Base-by-base conservation (phyloP, 352 stramenopile genomes). In the Phytophthora pluvialis region DNA sequence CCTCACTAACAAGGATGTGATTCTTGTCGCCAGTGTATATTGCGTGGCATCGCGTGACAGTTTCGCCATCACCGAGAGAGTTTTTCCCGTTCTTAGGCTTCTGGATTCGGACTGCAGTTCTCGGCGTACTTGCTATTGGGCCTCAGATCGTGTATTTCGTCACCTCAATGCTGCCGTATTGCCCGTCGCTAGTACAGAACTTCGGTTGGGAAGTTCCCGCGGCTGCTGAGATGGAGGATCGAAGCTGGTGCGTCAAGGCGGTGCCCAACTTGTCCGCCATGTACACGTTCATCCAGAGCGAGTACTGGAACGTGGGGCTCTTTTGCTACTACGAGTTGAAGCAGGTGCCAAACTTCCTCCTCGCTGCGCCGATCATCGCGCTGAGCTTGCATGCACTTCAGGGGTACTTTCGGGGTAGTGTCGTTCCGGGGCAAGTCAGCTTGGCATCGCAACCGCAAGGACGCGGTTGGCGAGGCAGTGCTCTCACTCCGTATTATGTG, bases 221-320 rank as follows among this genome's bases (percentile, higher is more conserved):
- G 16, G 39, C 11, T 49, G 16, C n/a, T 28, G 29, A 58, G 5
- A 61, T 56, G 8, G 11, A 60, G 4, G 80, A 93, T 43, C 86
- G 86, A 15, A 80, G 74, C 36, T 97, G 90, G 89, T 97, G 90
- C 49, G 43, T 38, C 1, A 46, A 78, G 3, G 73, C 75, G 7
- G 13, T 95, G 9, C 87, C 86, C 31, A 95, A 93, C 56, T 74
- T 91, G 47, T 86, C 81, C 35, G 84, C 91, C 42, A 88, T 98
- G 68, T 99, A 99, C 82, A 83, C 86, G 66, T 94, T 97, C 62
- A 90, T 98, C 57, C 96, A 99, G 84, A 77, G 78, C 29, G 90
- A 98, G 74, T 98, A 99, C 76, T 99, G 96, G 95, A 97, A 98
- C 71, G 88, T 98, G 28, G 96, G 95, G 3, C 77, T 98, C 10